Conservation (phyloP, 2,329 filamentous ascomycete genomes). For the Pseudocercospora macadamiae region DNA sequence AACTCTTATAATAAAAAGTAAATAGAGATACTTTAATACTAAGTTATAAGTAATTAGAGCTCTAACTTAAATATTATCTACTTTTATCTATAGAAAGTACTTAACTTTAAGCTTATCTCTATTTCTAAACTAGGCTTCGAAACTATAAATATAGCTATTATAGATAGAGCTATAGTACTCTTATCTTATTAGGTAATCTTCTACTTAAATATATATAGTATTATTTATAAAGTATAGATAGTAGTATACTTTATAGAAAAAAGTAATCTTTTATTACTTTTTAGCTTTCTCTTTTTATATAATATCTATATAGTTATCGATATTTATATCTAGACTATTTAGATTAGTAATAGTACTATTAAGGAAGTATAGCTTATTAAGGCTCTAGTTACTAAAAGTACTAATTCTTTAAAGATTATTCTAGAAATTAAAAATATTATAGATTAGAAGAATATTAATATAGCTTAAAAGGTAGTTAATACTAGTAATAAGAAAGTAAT, state of each 20-base stretch:
- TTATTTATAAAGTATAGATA: too few relatives aligned
- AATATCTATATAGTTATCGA: neutral
- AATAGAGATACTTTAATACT: neutral
- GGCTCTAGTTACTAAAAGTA: neutral
- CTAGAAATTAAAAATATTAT: neutral
- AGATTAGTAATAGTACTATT: neutral
- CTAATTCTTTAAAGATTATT: neutral
- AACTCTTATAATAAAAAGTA: neutral
- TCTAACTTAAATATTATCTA: neutral
- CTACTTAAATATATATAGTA: neutral
- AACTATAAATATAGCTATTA: neutral
- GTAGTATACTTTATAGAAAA: too few relatives aligned
- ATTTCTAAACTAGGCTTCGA: neutral
- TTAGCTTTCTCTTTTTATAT: neutral
- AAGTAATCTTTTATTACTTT: neutral
- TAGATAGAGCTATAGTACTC: neutral
- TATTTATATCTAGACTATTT: neutral
- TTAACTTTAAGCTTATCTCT: neutral
- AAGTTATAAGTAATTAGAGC: neutral
- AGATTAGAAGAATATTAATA: neutral
- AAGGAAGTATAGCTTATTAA: neutral
- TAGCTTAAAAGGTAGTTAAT: neutral
- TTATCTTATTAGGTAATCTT: neutral
- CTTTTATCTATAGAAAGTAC: neutral
- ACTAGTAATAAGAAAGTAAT: neutral